Percentiles rank a stretch among this genome's conserved stretches.
phyloP scores from a whole-genome alignment of 1,139 yeast genomes.

The Scheffersomyces segobiensis region DNA sequence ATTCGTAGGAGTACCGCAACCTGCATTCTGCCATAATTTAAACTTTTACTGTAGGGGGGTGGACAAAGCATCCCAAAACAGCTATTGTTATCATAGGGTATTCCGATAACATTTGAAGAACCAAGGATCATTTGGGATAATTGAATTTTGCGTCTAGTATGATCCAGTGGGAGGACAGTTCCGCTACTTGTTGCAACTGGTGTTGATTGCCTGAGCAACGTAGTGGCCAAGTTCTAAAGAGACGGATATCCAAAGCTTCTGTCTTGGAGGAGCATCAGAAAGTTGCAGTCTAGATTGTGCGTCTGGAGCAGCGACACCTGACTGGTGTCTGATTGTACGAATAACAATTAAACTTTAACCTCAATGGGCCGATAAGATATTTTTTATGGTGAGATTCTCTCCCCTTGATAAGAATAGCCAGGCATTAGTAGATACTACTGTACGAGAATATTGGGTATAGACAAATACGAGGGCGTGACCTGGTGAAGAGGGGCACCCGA shows the following conservation, averaged over 20 bases:
- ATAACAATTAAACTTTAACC: background rate
- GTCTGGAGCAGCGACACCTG: background rate
- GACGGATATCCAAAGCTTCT: background rate
- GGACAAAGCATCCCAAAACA: background rate
- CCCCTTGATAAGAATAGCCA: background rate
- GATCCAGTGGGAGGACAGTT: background rate
- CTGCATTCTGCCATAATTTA: background rate
- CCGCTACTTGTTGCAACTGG: background rate
- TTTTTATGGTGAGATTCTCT: background rate
- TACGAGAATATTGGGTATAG: background rate
- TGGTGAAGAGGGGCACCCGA: background rate
- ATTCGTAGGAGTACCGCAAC: background rate
- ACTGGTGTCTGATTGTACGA: background rate
- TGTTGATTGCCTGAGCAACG: background rate
- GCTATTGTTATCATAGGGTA: background rate
- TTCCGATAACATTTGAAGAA: background rate
- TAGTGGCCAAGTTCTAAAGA: background rate
- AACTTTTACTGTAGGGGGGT: background rate
- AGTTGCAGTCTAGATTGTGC: background rate
- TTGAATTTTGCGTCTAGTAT: background rate
- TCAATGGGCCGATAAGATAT: background rate
- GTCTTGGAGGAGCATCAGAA: background rate
- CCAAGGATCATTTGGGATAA: background rate
- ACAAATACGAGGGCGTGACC: background rate
- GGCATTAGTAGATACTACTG: background rate